These are phyloP conservation scores for Vicia villosa DNA, from an alignment of 306 rosid genomes.

Conservation along the genomic window DNA sequence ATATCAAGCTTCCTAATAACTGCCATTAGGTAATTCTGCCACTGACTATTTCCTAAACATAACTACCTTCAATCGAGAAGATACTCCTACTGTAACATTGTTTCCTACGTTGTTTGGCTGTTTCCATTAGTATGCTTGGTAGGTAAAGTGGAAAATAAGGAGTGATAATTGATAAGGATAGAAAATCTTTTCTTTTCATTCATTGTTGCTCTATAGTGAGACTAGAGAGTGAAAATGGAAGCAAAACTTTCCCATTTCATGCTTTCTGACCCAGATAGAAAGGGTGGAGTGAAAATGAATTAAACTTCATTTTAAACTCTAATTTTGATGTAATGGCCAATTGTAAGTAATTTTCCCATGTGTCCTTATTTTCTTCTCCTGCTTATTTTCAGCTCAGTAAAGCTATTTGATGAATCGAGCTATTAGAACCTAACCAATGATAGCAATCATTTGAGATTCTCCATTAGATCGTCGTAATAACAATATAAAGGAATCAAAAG, in stretches of 20 bases:
- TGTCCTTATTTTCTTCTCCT: slow-evolving; percentile 10
- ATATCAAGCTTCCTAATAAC: neutral
- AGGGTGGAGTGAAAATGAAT: neutral
- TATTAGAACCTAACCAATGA: slow-evolving; percentile 2
- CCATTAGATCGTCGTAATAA: neutral
- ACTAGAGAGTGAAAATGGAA: slow-evolving; percentile 18
- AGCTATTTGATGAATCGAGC: neutral
- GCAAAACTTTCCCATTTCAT: slow-evolving; percentile 25
- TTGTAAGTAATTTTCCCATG: neutral
- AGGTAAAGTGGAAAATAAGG: slow-evolving; percentile 15
- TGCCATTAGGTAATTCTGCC: neutral
- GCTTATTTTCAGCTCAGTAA: slow-evolving; percentile 20
- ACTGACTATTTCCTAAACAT: neutral
- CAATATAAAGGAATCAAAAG: neutral
- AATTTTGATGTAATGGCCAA: neutral
- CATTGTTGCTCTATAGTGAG: slow-evolving; percentile 12
- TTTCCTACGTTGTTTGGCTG: neutral
- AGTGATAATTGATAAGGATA: slow-evolving; percentile 3
- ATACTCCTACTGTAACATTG: neutral
- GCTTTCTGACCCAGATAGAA: neutral
- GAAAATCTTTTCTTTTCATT: neutral
- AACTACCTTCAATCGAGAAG: neutral
- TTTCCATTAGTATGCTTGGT: neutral
- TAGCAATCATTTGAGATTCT: slow-evolving; percentile 7
- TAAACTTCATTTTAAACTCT: neutral